Base-by-base conservation (phyloP, 139 green algal species). In the Haematococcus lacustris region DNA sequence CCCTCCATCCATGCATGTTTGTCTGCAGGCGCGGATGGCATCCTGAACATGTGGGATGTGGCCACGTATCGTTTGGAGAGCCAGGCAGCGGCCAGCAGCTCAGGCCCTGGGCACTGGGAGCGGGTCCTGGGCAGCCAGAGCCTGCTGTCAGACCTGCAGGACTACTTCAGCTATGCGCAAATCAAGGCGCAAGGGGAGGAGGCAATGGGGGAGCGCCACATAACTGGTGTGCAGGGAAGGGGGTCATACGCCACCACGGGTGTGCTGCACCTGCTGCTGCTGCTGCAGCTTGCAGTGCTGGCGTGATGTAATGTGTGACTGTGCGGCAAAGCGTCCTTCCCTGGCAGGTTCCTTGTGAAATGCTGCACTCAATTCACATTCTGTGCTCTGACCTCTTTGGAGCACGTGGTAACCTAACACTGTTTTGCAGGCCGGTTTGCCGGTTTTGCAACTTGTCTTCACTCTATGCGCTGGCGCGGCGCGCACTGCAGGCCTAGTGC, bases 81-180 rank as follows among this genome's bases (percentile, higher is more conserved):
- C 41, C 35, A 64, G 34, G 68, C 78, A 73, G 80, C 41, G 50
- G 30, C 38, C 47, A 4, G 57, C 66, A 59, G 67, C 71, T 21
- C 2, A 65, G 67, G 39, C 25, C 35, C 68, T 33, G 64, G 59
- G 32, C 75, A 79, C 41, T 89, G 81, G 81, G 61, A 61, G 23
- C 34, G 60, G 5, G 59, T 90, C 47, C 71, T 92, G 71, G 81
- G 66, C 23, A 82, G 82, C 37, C 57, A 71, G 7, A 75, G 71
- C 38, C 75, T 89, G 38, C 77, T 88, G 51, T 66, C 81, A n/a
- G 86, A 94, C 60, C 73, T 90, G 57, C 57, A 66, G 32, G 83
- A 91, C 73, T 91, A 88, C 76, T 94, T 91, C 70, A 80, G 77
- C 68, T 73, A 69, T 62, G 73, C 66, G n/a, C 78, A 84, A 67